phyloP scores from a whole-genome alignment of 2,329 filamentous ascomycete genomes.

The Cadophora gregata region DNA sequence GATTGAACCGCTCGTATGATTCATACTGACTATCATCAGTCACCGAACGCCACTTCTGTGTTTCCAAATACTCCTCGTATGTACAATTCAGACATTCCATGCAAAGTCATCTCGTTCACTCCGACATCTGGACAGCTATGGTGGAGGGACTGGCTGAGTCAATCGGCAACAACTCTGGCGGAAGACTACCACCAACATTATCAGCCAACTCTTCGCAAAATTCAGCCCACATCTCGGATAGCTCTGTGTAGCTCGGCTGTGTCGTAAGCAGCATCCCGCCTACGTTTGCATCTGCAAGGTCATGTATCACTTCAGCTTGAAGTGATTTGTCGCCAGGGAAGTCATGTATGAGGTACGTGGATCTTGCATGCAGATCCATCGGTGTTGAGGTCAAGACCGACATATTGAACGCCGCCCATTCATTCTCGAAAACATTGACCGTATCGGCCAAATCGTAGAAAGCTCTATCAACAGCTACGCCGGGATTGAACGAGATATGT shows the following conservation, averaged over 20 bases:
- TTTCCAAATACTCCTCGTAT: slow-evolving; percentile 9
- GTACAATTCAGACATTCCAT: background rate
- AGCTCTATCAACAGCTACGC: slow-evolving; percentile 30
- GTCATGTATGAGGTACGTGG: slow-evolving; percentile 34
- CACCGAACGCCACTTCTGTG: background rate
- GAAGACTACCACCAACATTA: slow-evolving; percentile 14
- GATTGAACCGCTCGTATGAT: background rate
- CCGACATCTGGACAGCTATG: background rate
- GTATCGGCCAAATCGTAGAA: slow-evolving; percentile 36
- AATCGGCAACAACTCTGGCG: background rate
- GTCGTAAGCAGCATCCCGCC: slow-evolving; percentile 34
- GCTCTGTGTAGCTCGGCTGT: slow-evolving; percentile 30
- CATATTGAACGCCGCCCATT: slow-evolving; percentile 31
- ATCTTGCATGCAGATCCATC: slow-evolving; percentile 26
- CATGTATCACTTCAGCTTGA: slow-evolving; percentile 30
- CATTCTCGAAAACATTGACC: slow-evolving; percentile 36
- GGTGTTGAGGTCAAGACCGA: slow-evolving; percentile 21
- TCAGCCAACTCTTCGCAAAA: slow-evolving; percentile 25
- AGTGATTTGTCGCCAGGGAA: slow-evolving; percentile 24
- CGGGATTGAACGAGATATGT: slow-evolving; percentile 35
- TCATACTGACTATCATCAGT: background rate
- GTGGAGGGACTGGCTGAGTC: background rate
- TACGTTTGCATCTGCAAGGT: slow-evolving; percentile 31
- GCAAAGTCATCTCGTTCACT: background rate
- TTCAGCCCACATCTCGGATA: slow-evolving; percentile 30